Conservation (phyloP, 2,329 filamentous ascomycete genomes). For the Aureobasidium namibiae region DNA sequence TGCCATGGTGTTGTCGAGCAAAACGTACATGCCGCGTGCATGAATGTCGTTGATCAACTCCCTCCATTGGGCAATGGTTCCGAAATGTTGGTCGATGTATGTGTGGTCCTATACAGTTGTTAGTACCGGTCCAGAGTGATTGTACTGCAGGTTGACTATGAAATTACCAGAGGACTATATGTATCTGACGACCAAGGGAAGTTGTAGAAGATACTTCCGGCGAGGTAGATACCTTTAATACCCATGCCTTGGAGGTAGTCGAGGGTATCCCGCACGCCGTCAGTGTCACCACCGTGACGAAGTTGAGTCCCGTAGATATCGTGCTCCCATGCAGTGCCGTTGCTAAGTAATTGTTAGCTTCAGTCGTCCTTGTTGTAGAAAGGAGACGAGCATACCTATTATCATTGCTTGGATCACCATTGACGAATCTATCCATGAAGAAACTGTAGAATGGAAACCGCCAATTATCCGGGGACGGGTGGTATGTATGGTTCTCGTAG, state of each 20-base stretch:
- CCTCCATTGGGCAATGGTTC: slow-evolving; percentile 51
- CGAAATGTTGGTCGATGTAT: slow-evolving; percentile 55
- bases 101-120: slow-evolving; percentile 53
- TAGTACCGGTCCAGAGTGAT: slow-evolving; percentile 36
- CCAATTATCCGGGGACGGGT: slow-evolving; percentile 53
- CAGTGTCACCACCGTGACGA: slow-evolving; percentile 55
- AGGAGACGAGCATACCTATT: slow-evolving; percentile 32
- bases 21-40: slow-evolving; percentile 53
- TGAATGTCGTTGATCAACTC: slow-evolving; percentile 53
- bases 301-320: slow-evolving; percentile 52
- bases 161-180: slow-evolving; percentile 47
- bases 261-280: slow-evolving; percentile 51
- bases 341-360: slow-evolving; percentile 22
- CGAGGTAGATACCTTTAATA: slow-evolving; percentile 50
- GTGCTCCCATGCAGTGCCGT: slow-evolving; percentile 53
- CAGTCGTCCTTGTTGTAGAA: neutral
- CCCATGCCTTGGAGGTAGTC: slow-evolving; percentile 59
- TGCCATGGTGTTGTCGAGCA: slow-evolving; percentile 59
- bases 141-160: slow-evolving; percentile 32
- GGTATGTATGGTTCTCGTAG: slow-evolving; percentile 47
- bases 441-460: slow-evolving; percentile 58
- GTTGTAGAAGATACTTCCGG: slow-evolving; percentile 57
- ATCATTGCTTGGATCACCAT: slow-evolving; percentile 57
- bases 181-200: slow-evolving; percentile 55
- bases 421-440: slow-evolving; percentile 56